Percentiles rank a stretch among this genome's conserved stretches.
phyloP scores from a whole-genome alignment of 352 stramenopile species.

The Thraustotheca clavata region DNA sequence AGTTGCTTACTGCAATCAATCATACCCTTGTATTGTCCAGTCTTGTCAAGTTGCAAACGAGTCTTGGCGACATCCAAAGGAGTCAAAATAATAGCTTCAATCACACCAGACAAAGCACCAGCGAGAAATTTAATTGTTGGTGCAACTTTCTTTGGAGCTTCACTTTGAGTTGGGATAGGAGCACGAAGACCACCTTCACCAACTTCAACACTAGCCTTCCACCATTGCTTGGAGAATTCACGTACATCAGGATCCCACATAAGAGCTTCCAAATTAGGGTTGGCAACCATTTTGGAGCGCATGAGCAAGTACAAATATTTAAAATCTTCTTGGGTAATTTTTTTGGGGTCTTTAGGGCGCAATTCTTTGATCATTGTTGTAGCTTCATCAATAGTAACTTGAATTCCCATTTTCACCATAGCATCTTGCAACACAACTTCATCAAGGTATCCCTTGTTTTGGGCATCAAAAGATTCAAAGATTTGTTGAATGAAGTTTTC shows the following conservation, averaged over 20 bases:
- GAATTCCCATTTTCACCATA: conserved; percentile 53
- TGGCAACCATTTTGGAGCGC: conserved; percentile 65
- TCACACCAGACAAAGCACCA: conserved; percentile 74
- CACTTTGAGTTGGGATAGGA: conserved; percentile 40
- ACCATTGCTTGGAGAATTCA: conserved; percentile 80
- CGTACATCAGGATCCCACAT: conserved; percentile 76
- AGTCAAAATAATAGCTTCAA: conserved; percentile 78
- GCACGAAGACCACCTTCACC: conserved; percentile 61
- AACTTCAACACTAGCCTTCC: conserved; percentile 75
- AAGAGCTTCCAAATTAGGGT: conserved; percentile 60
- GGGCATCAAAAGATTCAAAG: conserved; percentile 56
- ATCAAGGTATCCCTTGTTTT: conserved; percentile 61
- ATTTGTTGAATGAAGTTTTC: conserved; percentile 68
- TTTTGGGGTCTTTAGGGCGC: conserved; percentile 49
- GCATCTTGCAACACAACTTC: conserved; percentile 53
- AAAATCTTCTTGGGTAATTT: conserved; percentile 68
- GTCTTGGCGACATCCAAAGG: conserved; percentile 86
- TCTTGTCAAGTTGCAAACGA: conserved; percentile 82
- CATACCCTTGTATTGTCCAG: conserved; percentile 78
- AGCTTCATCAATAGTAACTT: conserved; percentile 62
- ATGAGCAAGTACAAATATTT: conserved; percentile 74
- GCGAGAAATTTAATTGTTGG: conserved; percentile 70
- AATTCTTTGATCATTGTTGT: conserved; percentile 71
- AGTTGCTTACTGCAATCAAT: conserved; percentile 79
- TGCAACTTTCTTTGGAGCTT: conserved; percentile 53